Percentiles rank a stretch among this genome's conserved stretches.
phyloP scores from a whole-genome alignment of 2,329 filamentous ascomycete genomes.

The Talaromyces piceae region DNA sequence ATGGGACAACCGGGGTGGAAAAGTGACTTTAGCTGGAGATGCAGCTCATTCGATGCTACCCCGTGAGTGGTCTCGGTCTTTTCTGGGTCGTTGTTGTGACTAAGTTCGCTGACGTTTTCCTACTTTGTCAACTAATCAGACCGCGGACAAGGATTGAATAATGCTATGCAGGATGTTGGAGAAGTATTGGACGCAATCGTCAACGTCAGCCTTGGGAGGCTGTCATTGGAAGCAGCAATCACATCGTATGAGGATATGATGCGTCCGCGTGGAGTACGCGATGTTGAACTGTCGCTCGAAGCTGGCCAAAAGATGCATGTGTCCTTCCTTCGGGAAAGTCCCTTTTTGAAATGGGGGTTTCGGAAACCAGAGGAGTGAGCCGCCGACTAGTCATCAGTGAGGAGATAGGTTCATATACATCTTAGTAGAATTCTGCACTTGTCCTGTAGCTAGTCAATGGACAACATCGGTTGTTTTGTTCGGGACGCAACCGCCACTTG shows the following conservation, averaged over 20 bases:
- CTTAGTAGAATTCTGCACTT: background rate
- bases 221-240: background rate
- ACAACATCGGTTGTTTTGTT: too few relatives aligned
- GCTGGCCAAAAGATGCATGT: constrained; percentile 1
- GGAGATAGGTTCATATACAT: background rate
- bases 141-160: constrained; percentile 7
- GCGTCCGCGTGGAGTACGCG: constrained; percentile 3
- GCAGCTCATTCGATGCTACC: constrained; percentile 8
- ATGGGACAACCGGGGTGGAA: constrained; percentile 4
- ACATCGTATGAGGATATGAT: constrained; percentile 4
- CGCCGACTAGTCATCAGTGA: background rate
- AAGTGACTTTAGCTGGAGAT: constrained; percentile 5
- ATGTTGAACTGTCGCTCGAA: constrained; percentile 6
- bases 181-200: constrained; percentile 4
- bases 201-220: background rate
- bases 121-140: background rate
- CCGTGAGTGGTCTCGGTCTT: background rate
- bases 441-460: background rate
- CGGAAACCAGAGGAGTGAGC: background rate
- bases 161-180: constrained; percentile 3
- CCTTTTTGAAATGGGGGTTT: constrained; percentile 6
- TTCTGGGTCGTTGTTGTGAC: too few relatives aligned
- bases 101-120: too few relatives aligned
- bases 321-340: constrained; percentile 1
- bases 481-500: too few relatives aligned